These are phyloP conservation scores for Hypoxylon rickii DNA, from an alignment of 495 filamentous ascomycete genomes.

Conservation along the genomic window DNA sequence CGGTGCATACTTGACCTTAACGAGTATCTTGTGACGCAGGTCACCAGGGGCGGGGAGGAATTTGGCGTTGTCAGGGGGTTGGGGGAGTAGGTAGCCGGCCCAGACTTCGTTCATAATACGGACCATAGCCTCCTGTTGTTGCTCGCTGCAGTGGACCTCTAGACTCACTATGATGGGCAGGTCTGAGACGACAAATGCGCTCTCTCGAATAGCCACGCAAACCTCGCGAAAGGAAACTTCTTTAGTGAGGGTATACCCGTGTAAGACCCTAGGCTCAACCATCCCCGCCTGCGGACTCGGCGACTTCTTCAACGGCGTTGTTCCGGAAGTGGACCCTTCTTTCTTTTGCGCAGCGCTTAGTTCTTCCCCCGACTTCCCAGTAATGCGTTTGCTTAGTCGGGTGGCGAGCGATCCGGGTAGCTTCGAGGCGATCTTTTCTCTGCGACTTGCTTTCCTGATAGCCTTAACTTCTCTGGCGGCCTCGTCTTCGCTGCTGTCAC, in stretches of 20 bases:
- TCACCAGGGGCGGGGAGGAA: slow-evolving; percentile 67
- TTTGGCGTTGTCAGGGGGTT: slow-evolving; percentile 52
- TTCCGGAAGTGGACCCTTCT: neutral
- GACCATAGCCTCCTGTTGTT: slow-evolving; percentile 88
- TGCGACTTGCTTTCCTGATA: slow-evolving; percentile 35
- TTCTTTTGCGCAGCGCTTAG: neutral
- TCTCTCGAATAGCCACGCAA: slow-evolving; percentile 75
- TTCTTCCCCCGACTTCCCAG: slow-evolving; percentile 22
- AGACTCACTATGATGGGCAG: slow-evolving; percentile 86
- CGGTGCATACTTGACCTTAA: slow-evolving; percentile 83
- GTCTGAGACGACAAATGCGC: slow-evolving; percentile 72
- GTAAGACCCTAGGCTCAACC: slow-evolving; percentile 78
- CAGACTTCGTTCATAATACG: slow-evolving; percentile 84
- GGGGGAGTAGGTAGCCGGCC: slow-evolving; percentile 68
- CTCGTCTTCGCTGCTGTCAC: slow-evolving; percentile 35
- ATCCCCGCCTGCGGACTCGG: slow-evolving; percentile 38
- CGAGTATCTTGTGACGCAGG: slow-evolving; percentile 76
- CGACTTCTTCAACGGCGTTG: slow-evolving; percentile 29
- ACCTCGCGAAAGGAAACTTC: slow-evolving; percentile 84
- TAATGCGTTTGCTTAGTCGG: slow-evolving; percentile 45
- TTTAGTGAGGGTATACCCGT: slow-evolving; percentile 89
- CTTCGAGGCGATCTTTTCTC: slow-evolving; percentile 38
- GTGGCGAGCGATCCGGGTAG: slow-evolving; percentile 43
- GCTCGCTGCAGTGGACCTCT: slow-evolving; percentile 78
- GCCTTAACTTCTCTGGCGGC: slow-evolving; percentile 28